Conservation (phyloP, 1,139 yeast species). For the Kurtzmaniella natalensis region DNA sequence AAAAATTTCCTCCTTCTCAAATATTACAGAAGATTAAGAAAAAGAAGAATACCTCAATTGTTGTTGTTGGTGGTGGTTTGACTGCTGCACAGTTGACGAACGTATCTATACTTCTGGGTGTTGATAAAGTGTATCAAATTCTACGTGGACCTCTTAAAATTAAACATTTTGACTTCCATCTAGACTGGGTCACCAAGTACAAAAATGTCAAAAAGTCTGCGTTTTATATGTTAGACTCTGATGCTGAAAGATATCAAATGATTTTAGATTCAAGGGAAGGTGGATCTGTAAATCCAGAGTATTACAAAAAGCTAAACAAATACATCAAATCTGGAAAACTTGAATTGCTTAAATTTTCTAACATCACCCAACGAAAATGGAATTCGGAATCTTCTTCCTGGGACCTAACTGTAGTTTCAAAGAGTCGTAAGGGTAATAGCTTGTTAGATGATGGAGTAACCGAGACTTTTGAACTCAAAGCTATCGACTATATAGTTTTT, state of each 20-base stretch:
- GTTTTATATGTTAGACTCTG: conserved; percentile 41
- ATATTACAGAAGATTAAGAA: conserved; percentile 14
- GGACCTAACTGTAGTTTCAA: conserved; percentile 16
- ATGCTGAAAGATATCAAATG: conserved; percentile 38
- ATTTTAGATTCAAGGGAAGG: conserved; percentile 44
- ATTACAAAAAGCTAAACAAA: conserved; percentile 27
- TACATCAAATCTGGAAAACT: conserved; percentile 28
- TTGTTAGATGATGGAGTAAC: conserved; percentile 5
- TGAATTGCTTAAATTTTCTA: conserved; percentile 20
- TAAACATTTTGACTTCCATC: conserved; percentile 47
- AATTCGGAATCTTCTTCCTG: conserved; percentile 15
- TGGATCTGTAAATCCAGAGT: conserved; percentile 47
- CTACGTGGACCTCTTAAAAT: conserved; percentile 39
- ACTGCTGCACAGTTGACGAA: conserved; percentile 48
- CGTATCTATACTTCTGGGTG: conserved; percentile 28
- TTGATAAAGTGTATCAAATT: conserved; percentile 29
- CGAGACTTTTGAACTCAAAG: neutral
- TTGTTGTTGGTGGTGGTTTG: conserved; percentile 46
- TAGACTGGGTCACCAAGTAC: conserved; percentile 52
- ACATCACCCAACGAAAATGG: conserved; percentile 20
- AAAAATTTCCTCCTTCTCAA: conserved; percentile 19
- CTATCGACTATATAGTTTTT: conserved; percentile 35
- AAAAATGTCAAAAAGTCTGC: conserved; percentile 40
- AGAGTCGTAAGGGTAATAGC: conserved; percentile 8
- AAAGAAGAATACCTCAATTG: conserved; percentile 18